Conservation (phyloP, 176 grass and related monocot genomes). For the Miscanthus lutarioriparius region DNA sequence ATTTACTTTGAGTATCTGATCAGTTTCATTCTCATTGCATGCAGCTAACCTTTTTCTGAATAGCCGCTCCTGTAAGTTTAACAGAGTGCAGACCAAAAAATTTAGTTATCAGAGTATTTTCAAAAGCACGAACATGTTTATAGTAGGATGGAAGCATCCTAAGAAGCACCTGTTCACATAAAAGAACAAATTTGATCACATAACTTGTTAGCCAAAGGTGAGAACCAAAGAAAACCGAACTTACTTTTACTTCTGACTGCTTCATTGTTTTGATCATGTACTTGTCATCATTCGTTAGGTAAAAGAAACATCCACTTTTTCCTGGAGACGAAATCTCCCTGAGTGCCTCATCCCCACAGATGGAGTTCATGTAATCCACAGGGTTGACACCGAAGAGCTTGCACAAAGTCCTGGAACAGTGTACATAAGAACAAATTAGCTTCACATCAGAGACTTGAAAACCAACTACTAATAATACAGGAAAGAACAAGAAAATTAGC, state of each 20-base stretch:
- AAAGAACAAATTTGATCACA: slow-evolving; percentile 8
- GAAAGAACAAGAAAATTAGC: neutral
- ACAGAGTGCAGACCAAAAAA: slow-evolving; percentile 86
- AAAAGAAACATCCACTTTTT: slow-evolving; percentile 90
- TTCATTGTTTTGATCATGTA: slow-evolving; percentile 97
- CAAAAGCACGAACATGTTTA: slow-evolving; percentile 64
- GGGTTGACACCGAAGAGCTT: slow-evolving; percentile 73
- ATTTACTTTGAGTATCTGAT: too few species aligned
- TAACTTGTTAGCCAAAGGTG: neutral
- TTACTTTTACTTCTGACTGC: slow-evolving; percentile 80
- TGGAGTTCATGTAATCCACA: slow-evolving; percentile 73
- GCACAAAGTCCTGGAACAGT: slow-evolving; percentile 45
- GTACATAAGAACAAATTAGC: neutral
- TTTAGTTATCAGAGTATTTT: slow-evolving; percentile 72
- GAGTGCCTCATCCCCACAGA: slow-evolving; percentile 67
- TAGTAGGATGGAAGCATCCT: slow-evolving; percentile 91
- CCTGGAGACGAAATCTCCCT: slow-evolving; percentile 66
- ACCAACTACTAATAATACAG: neutral
- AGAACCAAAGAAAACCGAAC: neutral
- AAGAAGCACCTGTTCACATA: slow-evolving; percentile 62
- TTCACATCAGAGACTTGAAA: neutral
- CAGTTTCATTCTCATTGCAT: too few species aligned
- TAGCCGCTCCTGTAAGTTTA: slow-evolving; percentile 64
- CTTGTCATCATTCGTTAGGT: slow-evolving; percentile 70
- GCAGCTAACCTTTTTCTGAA: slow-evolving; percentile 35